Conservation (phyloP, 2,329 filamentous ascomycete genomes). For the Fusarium chlamydosporum region DNA sequence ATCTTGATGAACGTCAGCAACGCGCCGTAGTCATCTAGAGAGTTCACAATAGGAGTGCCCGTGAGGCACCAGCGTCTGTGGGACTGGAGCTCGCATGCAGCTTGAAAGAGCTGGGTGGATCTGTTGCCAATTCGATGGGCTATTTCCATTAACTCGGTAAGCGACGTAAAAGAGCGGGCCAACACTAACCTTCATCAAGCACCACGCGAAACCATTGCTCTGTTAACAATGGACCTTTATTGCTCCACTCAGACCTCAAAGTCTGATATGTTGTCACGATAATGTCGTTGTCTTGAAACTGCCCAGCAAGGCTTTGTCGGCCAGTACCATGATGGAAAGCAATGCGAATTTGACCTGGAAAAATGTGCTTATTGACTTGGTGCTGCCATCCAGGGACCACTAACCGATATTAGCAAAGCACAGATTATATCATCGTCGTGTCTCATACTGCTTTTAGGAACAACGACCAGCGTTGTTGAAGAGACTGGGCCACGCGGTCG, state of each 20-base stretch:
- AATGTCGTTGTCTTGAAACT: slow-evolving; percentile 10
- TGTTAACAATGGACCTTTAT: background rate
- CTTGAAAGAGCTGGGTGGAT: slow-evolving; percentile 51
- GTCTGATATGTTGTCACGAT: slow-evolving; percentile 56
- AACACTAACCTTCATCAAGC: slow-evolving; percentile 59
- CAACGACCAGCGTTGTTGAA: slow-evolving; percentile 43
- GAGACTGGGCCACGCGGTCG: slow-evolving; percentile 22
- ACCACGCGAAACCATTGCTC: slow-evolving; percentile 54
- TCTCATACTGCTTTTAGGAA: slow-evolving; percentile 26
- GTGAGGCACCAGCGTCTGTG: slow-evolving; percentile 58
- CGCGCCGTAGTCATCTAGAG: slow-evolving; percentile 57
- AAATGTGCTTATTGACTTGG: slow-evolving; percentile 10
- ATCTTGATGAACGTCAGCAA: slow-evolving; percentile 55
- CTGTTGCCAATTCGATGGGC: slow-evolving; percentile 58
- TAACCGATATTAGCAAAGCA: slow-evolving; percentile 35
- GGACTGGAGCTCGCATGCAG: slow-evolving; percentile 43
- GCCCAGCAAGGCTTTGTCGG: background rate
- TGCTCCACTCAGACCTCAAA: slow-evolving; percentile 49
- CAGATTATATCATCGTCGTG: fast-evolving
- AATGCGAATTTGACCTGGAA: background rate
- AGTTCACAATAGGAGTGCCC: slow-evolving; percentile 60
- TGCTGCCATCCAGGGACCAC: slow-evolving; percentile 51
- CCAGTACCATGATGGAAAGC: slow-evolving; percentile 5
- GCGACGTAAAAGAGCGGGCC: too few species aligned
- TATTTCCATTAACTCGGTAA: slow-evolving; percentile 26